Evolutionary conservation across 768 basidiomycete species (phyloP).

Genomic region (Chalciporus piperatus): DNA sequence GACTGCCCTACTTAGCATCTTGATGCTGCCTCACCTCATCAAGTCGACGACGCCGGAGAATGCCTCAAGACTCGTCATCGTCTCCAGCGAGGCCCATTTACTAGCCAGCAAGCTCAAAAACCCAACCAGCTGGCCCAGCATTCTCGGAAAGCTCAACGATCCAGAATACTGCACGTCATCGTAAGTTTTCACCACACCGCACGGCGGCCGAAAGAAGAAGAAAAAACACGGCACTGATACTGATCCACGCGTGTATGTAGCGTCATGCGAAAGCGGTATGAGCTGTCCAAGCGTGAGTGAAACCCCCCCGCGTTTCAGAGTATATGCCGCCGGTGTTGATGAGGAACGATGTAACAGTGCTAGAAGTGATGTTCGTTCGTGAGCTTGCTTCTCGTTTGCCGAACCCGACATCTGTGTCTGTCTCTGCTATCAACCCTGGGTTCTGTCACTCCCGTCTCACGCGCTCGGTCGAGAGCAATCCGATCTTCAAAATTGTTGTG

Average conservation of each 20-base stretch:
- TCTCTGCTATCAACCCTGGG: conserved; percentile 35
- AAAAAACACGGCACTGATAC: not conserved
- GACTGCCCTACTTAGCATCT: conserved; percentile 33
- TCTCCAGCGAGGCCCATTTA: conserved; percentile 31
- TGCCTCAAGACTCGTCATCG: conserved; percentile 28
- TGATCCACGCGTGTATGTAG: conserved; percentile 2
- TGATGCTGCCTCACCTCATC: conserved; percentile 35
- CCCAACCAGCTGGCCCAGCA: conserved; percentile 16
- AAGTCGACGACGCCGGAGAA: conserved; percentile 23
- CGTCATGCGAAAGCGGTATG: conserved; percentile 25
- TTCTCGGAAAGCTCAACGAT: conserved; percentile 29
- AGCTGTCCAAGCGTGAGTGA: conserved; percentile 27
- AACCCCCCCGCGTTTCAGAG: not conserved
- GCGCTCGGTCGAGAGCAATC: conserved; percentile 15
- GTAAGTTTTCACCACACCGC: conserved; percentile 11
- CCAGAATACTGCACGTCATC: conserved; percentile 25
- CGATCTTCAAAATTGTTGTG: not conserved
- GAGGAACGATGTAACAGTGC: conserved; percentile 15
- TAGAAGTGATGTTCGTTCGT: conserved; percentile 36
- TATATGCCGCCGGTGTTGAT: not conserved
- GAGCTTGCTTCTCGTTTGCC: conserved; percentile 34
- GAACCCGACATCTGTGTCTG: conserved; percentile 24
- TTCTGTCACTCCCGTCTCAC: conserved; percentile 33
- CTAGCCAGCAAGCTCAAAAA: conserved; percentile 8
- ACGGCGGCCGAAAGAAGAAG: not conserved